Base-by-base conservation (phyloP, 345 rosid genomes). In the Arabidopsis arenosa region DNA sequence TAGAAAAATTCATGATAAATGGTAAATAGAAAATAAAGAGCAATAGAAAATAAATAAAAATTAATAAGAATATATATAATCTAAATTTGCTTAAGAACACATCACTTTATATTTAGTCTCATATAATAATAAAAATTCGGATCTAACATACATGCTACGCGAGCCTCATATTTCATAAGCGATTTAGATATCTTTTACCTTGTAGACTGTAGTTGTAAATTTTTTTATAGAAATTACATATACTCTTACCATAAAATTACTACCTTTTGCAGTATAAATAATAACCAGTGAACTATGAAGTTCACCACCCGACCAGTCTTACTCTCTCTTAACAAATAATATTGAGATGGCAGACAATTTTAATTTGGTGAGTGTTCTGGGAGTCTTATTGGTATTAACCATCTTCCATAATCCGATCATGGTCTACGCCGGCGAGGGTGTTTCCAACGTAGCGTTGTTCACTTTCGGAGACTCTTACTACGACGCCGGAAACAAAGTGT, bases 401-500 rank as follows among this genome's bases (percentile, higher is more conserved):
- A 66, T 66, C 49, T 35, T 56, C 40, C 30, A 45, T 45, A 9
- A 10, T 74, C 73, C 63, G 44, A 49, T 32, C 68, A 14, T 39
- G 37, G 74, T 73, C 45, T 3, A 28, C 14, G 74, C 73, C 55
- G 79, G 53, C 13, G 6, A 59, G 6, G 67, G 67, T 58, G 54
- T 75, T 3, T 74, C 73, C 36, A 0, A 15, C 0, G 73, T 68
- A 32, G 74, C 53, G 0, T 30, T 78, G 37, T 78, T 78, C 52
- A 13, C 76, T 45, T 78, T 78, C 18, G 81, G 81, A 33, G 81
- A 78, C 62, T 78, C 77, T 7, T 18, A 11, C 9, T 78, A 78
- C 54, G 77, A 78, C 41, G 56, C 9, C 8, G 81, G 81, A 44
- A 78, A 72, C 73, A 78, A 71, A 66, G 47, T 7, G 37, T 40